Conservation (phyloP, 176 grass and related monocot genomes). For the Aegilops bicornis region DNA sequence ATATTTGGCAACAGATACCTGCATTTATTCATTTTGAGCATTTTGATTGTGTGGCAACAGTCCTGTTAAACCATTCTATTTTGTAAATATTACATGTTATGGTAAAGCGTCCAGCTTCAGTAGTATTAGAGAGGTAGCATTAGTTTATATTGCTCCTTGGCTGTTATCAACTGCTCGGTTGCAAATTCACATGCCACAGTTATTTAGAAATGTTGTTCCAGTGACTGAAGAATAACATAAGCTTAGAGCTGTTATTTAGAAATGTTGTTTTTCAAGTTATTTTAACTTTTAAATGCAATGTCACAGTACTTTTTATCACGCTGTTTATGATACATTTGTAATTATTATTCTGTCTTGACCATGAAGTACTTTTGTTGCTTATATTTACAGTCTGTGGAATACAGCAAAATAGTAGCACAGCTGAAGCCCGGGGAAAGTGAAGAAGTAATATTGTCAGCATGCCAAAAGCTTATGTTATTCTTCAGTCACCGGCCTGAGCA, state of each 20-base stretch:
- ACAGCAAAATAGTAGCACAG: slow-evolving; percentile 90
- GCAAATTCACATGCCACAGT: not conserved
- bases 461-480: slow-evolving; percentile 81
- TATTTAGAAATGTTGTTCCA: not conserved
- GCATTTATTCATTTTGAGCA: slow-evolving; percentile 9
- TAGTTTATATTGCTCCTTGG: slow-evolving; percentile 4
- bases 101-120: not conserved
- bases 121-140: not conserved
- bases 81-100: slow-evolving; percentile 5
- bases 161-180: not conserved
- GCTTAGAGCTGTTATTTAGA: not conserved
- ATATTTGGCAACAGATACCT: slow-evolving; percentile 9
- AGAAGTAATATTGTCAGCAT: slow-evolving; percentile 85
- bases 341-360: slow-evolving; percentile 7
- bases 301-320: not conserved
- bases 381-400: slow-evolving; percentile 81
- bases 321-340: slow-evolving; percentile 2
- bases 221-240: no score
- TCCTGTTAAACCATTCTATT: not conserved
- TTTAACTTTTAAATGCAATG: slow-evolving; percentile 12
- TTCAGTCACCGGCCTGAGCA: slow-evolving; percentile 81
- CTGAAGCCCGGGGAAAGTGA: slow-evolving; percentile 86
- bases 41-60: not conserved
- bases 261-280: not conserved
- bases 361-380: slow-evolving; percentile 2